Evolutionary conservation across 495 filamentous ascomycete species (phyloP).

Genomic region (Talaromyces adpressus): DNA sequence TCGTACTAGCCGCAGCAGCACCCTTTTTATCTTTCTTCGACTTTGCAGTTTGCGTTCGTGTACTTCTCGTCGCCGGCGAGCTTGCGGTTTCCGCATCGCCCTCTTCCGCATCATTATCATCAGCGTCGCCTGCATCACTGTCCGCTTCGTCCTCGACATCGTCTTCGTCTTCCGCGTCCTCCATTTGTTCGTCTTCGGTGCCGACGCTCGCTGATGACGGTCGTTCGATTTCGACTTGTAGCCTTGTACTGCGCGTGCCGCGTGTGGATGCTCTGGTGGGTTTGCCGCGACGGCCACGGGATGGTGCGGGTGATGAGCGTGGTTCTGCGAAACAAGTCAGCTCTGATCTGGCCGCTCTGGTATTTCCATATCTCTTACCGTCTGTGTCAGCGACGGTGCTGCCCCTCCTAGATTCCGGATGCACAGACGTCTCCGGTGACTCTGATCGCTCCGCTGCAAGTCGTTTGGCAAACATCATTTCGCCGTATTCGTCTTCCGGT

Average conservation of each 20-base stretch:
- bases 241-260: constrained; percentile 35
- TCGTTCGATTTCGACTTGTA: constrained; percentile 35
- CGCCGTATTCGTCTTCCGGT: constrained; percentile 70
- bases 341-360: constrained; percentile 4
- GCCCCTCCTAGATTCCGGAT: constrained; percentile 32
- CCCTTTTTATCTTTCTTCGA: constrained; percentile 33
- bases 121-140: constrained; percentile 21
- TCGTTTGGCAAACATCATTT: constrained; percentile 63
- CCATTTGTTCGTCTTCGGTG: constrained; percentile 33
- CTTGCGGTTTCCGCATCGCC: constrained; percentile 29
- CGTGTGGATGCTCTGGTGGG: constrained; percentile 30
- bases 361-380: constrained; percentile 23
- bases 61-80: constrained; percentile 29
- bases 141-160: constrained; percentile 31
- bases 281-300: constrained; percentile 35
- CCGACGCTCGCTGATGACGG: constrained; percentile 13
- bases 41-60: constrained; percentile 30
- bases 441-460: constrained; percentile 52
- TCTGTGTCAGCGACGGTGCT: constrained; percentile 49
- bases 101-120: constrained; percentile 19
- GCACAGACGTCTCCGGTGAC: constrained; percentile 48
- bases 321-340: constrained; percentile 27
- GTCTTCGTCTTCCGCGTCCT: constrained; percentile 33
- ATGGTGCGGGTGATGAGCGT: constrained; percentile 42
- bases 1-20: constrained; percentile 10